These are phyloP conservation scores for Singerocomus inundabilis DNA, from an alignment of 1,284 basidiomycete species.

Conservation along the genomic window DNA sequence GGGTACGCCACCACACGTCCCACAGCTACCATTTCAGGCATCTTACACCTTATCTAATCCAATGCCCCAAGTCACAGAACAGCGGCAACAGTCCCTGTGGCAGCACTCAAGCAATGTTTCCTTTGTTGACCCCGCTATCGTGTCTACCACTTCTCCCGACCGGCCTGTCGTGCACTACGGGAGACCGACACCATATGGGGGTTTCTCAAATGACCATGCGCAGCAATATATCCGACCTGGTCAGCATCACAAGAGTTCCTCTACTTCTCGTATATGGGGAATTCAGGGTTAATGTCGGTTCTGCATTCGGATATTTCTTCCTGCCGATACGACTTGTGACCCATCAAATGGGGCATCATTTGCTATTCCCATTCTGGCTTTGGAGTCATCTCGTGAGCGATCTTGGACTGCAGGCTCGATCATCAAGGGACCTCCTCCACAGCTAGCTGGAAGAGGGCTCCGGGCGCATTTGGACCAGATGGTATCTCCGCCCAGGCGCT, in stretches of 20 bases:
- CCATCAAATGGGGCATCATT: constrained; percentile 8
- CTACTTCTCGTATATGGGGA: constrained; percentile 27
- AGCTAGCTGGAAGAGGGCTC: background rate
- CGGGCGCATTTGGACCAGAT: constrained; percentile 1
- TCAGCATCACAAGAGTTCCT: constrained; percentile 21
- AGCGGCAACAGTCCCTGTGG: constrained; percentile 18
- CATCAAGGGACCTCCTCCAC: constrained; percentile 3
- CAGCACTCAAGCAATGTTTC: constrained; percentile 4
- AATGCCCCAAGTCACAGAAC: constrained; percentile 15
- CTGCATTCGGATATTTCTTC: background rate
- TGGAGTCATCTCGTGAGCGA: constrained; percentile 5
- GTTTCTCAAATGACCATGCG: constrained; percentile 10
- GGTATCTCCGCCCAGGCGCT: constrained; percentile 6
- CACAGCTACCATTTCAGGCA: constrained; percentile 13
- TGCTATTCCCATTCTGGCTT: constrained; percentile 4
- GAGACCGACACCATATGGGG: constrained; percentile 4
- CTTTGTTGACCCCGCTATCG: constrained; percentile 25
- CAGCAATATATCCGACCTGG: constrained; percentile 18
- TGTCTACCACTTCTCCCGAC: constrained; percentile 12
- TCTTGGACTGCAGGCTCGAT: background rate
- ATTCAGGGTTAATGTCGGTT: constrained; percentile 22
- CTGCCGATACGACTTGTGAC: constrained; percentile 3
- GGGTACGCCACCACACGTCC: constrained; percentile 9
- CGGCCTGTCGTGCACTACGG: constrained; percentile 8
- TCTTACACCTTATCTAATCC: constrained; percentile 11